Percentiles rank a stretch among this genome's conserved stretches.
phyloP scores from a whole-genome alignment of 2,329 filamentous ascomycete species.

The Macroventuria anomochaeta region DNA sequence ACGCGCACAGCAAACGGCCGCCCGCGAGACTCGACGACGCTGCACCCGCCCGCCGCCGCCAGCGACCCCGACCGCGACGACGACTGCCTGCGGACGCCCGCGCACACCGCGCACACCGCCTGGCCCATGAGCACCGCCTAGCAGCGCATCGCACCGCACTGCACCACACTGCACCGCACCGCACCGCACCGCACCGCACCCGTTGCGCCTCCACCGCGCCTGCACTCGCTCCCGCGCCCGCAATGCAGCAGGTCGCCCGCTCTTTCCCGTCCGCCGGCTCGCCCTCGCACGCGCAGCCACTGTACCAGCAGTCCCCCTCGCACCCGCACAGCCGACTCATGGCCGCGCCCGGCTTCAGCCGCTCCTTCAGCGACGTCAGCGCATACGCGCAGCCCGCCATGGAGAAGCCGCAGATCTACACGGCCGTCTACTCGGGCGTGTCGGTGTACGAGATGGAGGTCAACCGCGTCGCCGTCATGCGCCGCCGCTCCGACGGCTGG shows the following conservation, averaged over 20 bases:
- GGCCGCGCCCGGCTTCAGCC: constrained; percentile 45
- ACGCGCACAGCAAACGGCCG: neutral
- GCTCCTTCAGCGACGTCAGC: constrained; percentile 49
- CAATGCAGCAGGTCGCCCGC: constrained; percentile 43
- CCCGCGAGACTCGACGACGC: neutral
- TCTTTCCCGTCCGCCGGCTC: constrained; percentile 34
- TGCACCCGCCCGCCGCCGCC: neutral
- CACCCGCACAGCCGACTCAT: constrained; percentile 40
- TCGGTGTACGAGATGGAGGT: constrained; percentile 99
- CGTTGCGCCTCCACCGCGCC: neutral
- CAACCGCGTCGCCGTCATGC: constrained; percentile 92
- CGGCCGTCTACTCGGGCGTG: constrained; percentile 90
- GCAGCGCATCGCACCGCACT: constrained; percentile 4
- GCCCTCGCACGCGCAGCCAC: constrained; percentile 23
- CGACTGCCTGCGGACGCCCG: too few relatives aligned
- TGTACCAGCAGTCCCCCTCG: constrained; percentile 11
- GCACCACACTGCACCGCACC: constrained; percentile 20
- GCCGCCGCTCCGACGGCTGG: constrained; percentile 92
- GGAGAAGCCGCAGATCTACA: constrained; percentile 60
- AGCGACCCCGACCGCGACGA: too few relatives aligned
- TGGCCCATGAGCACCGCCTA: constrained; percentile 27
- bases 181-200: neutral
- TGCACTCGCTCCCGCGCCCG: constrained; percentile 8
- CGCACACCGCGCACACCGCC: neutral
- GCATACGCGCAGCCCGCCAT: constrained; percentile 44